Evolutionary conservation across 495 filamentous ascomycete genomes (phyloP).

Genomic region (Apiosordaria backusii): DNA sequence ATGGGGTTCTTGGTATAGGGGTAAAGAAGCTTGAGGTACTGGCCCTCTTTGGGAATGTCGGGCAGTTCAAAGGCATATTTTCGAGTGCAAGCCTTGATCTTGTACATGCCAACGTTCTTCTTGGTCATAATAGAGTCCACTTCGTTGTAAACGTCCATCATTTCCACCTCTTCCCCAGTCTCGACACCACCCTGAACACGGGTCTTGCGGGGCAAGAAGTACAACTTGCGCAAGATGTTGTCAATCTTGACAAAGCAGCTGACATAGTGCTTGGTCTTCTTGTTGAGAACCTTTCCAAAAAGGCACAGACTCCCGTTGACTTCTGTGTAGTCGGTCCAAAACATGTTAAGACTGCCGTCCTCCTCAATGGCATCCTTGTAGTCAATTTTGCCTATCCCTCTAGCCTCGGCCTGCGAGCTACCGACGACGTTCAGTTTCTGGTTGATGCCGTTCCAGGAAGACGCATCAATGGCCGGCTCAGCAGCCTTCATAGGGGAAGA

Average conservation of each 20-base stretch:
- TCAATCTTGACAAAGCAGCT: constrained; percentile 97
- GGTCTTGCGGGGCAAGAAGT: constrained; percentile 80
- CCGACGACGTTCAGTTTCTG: constrained; percentile 81
- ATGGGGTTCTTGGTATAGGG: constrained; percentile 73
- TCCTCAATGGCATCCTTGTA: constrained; percentile 79
- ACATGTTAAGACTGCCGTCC: constrained; percentile 88
- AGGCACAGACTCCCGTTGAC: constrained; percentile 87
- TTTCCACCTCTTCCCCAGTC: constrained; percentile 76
- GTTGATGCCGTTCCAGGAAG: constrained; percentile 83
- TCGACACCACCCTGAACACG: constrained; percentile 56
- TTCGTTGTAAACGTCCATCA: constrained; percentile 87
- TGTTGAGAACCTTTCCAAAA: constrained; percentile 95
- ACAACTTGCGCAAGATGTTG: constrained; percentile 89
- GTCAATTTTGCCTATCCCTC: constrained; percentile 70
- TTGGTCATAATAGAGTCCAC: constrained; percentile 80
- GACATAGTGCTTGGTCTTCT: constrained; percentile 68
- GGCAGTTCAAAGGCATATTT: constrained; percentile 96
- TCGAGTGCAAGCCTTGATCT: constrained; percentile 82
- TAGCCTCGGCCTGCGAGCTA: constrained; percentile 54
- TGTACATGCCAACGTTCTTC: constrained; percentile 79
- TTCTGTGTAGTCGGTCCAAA: constrained; percentile 96
- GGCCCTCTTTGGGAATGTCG: constrained; percentile 78
- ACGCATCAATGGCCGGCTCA: constrained; percentile 64
- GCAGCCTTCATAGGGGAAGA: constrained; percentile 67
- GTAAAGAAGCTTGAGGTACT: constrained; percentile 92